Evolutionary conservation across 805 yeast genomes (phyloP).

Genomic region (Zygotorulaspora danielsina): DNA sequence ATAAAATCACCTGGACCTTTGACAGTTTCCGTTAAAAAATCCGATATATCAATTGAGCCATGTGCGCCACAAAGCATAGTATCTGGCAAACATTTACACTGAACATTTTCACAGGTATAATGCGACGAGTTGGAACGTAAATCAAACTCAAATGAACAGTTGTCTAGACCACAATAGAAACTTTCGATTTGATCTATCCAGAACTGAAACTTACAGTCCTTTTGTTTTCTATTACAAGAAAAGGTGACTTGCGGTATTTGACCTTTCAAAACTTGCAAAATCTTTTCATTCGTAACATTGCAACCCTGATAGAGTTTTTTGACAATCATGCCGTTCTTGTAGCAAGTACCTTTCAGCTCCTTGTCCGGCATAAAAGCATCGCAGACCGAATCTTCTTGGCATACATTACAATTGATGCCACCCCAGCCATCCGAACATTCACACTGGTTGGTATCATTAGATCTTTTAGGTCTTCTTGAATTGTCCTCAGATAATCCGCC

Average conservation of each 20-base stretch:
- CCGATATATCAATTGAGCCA: constrained; percentile 93
- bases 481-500: constrained; percentile 70
- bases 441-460: constrained; percentile 50
- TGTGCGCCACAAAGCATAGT: constrained; percentile 90
- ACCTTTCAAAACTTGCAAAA: constrained; percentile 73
- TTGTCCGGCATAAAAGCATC: constrained; percentile 79
- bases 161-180: constrained; percentile 77
- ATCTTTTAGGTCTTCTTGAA: constrained; percentile 56
- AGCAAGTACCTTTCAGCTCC: constrained; percentile 81
- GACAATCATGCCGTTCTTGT: constrained; percentile 76
- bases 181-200: constrained; percentile 92
- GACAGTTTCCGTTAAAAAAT: constrained; percentile 84
- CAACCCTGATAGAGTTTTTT: constrained; percentile 85
- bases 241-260: constrained; percentile 88
- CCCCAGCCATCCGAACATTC: constrained; percentile 82
- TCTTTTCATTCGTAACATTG: constrained; percentile 87
- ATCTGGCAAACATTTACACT: constrained; percentile 89
- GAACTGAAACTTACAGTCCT: constrained; percentile 81
- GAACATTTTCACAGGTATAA: constrained; percentile 70
- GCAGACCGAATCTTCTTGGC: constrained; percentile 69
- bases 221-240: constrained; percentile 67
- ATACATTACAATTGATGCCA: constrained; percentile 91
- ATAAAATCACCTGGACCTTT: constrained; percentile 89
- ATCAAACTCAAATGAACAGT: constrained; percentile 70
- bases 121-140: constrained; percentile 59